Evolutionary conservation across 441 rosid species (phyloP).

Genomic region (Croton setiger): DNA sequence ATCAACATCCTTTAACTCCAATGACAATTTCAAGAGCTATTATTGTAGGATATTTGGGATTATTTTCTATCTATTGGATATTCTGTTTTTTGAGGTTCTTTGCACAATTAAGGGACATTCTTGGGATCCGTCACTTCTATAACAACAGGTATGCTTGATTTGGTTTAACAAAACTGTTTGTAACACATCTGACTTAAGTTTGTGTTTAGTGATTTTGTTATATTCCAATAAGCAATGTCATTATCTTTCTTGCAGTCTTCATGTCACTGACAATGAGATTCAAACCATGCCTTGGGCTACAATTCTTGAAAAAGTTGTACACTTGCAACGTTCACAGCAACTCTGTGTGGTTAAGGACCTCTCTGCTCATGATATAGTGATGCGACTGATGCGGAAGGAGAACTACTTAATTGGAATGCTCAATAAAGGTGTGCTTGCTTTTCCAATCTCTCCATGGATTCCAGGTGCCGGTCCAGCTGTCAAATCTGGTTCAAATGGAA

Average conservation of each 20-base stretch:
- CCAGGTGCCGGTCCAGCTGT: constrained; percentile 93
- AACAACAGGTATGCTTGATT: constrained; percentile 56
- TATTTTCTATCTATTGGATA: constrained; percentile 84
- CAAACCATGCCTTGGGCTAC: constrained; percentile 96
- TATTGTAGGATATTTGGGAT: constrained; percentile 84
- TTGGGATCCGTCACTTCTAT: constrained; percentile 80
- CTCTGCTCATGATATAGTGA: constrained; percentile 83
- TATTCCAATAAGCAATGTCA: constrained; percentile 16
- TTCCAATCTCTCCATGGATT: constrained; percentile 79
- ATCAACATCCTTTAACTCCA: constrained; percentile 82
- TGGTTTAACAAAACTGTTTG: constrained; percentile 15
- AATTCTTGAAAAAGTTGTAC: constrained; percentile 88
- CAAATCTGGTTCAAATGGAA: constrained; percentile 50
- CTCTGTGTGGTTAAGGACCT: constrained; percentile 97
- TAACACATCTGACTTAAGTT: background rate
- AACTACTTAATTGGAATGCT: constrained; percentile 98
- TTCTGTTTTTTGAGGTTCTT: constrained; percentile 95
- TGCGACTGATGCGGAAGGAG: constrained; percentile 99
- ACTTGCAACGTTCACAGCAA: constrained; percentile 67
- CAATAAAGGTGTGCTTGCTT: constrained; percentile 93
- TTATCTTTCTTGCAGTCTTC: constrained; percentile 64
- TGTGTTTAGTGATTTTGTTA: background rate
- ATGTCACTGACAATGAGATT: constrained; percentile 88
- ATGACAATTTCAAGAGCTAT: constrained; percentile 75
- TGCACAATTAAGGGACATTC: constrained; percentile 77